Base-by-base conservation (phyloP, 345 rosid species). In the Euclidium syriacum region DNA sequence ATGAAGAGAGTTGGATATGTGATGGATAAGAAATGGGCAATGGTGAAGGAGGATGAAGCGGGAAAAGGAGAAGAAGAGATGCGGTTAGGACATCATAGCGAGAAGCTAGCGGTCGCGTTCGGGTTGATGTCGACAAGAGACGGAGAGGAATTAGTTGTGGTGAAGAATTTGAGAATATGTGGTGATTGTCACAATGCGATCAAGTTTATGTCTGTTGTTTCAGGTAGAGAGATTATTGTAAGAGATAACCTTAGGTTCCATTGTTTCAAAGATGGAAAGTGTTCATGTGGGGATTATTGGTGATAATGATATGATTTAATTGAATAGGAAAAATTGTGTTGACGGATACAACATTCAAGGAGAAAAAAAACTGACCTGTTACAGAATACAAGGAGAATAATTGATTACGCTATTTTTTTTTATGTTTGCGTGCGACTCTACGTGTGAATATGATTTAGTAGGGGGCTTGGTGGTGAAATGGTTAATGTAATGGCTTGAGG, bases 101-200 rank as follows among this genome's bases (percentile, higher is more conserved):
- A 91, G 86, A 88, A 88, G 82, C 78, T 88, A 44, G 92, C 96
- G 0, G 96, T 91, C 16, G 96, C 96, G 20, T 84, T 83, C 22
- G 95, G 98, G 56, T 61, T 91, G 74, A 77, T 88, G 55, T 86
- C 92, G 12, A 85, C 86, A 2, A 73, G 71, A 60, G 73, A 80
- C 14, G 81, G 85, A 51, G 87, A 78, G 54, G 85, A 92, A 8
- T 56, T 91, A 60, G 67, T 85, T 3, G 96, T 88, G 71, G 73
- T 83, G 17, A 88, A 88, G 78, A 91, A 91, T 74, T 67, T 88
- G 34, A 78, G 98, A 50, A 91, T 88, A 46, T 88, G 98, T 44
- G 98, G 96, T 24, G 95, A 91, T 66, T 91, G 96, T 64, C 95
- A 91, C 24, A 78, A 83, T 72, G 98, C 88, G 18, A 79, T 91